Evolutionary conservation across 2,329 filamentous ascomycete species (phyloP).

Genomic region (Colletotrichum navitas): DNA sequence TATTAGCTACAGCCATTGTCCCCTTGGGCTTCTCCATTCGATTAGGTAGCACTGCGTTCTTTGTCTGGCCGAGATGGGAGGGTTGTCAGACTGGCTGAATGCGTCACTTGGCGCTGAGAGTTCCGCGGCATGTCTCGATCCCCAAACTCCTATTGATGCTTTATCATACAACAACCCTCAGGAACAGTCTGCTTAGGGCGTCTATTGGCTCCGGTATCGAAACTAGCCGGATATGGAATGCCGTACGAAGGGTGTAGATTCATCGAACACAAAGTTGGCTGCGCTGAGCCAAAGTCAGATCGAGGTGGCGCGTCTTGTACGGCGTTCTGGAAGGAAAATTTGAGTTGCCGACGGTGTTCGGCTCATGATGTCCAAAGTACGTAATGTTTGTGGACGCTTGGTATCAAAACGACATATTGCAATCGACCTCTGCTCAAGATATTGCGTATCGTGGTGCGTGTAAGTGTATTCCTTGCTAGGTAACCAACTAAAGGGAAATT

Average conservation of each 20-base stretch:
- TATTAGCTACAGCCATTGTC: slow-evolving; percentile 17
- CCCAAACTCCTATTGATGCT: slow-evolving; percentile 8
- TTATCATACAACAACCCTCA: background rate
- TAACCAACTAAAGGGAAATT: slow-evolving; percentile 26
- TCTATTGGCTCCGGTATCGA: slow-evolving; percentile 8
- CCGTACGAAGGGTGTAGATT: slow-evolving; percentile 22
- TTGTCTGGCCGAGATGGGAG: slow-evolving; percentile 19
- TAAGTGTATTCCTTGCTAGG: slow-evolving; percentile 2
- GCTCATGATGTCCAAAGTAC: slow-evolving; percentile 21
- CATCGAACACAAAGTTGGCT: slow-evolving; percentile 12
- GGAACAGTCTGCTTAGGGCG: background rate
- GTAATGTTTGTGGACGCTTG: background rate
- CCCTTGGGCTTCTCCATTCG: slow-evolving; percentile 12
- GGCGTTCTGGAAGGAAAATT: background rate
- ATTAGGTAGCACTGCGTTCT: slow-evolving; percentile 26
- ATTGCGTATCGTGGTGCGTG: slow-evolving; percentile 23
- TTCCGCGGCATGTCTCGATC: slow-evolving; percentile 23
- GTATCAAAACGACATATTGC: slow-evolving; percentile 15
- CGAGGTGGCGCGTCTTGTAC: slow-evolving; percentile 6
- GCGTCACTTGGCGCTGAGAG: slow-evolving; percentile 18
- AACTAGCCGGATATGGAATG: slow-evolving; percentile 22
- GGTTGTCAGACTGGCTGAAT: slow-evolving; percentile 26
- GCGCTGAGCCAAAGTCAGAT: slow-evolving; percentile 32
- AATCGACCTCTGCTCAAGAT: background rate
- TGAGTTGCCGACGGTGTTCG: slow-evolving; percentile 9